A percentile compares a stretch with the other conserved stretches of the same genome.
Evolutionary conservation across 2,329 filamentous ascomycete species (phyloP).

Genomic region (Exophiala dermatitidis): DNA sequence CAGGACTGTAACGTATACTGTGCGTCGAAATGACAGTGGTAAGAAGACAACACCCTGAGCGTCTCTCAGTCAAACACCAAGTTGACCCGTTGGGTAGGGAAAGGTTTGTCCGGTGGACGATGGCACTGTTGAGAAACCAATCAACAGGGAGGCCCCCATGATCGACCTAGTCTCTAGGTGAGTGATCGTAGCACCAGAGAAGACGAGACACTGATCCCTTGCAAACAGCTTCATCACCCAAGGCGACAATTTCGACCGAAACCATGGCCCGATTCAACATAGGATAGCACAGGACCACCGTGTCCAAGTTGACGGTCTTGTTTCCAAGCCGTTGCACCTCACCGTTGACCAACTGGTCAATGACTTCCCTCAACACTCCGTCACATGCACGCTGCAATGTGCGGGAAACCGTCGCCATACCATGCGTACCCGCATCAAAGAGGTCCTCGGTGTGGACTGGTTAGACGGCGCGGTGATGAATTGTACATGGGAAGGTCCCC

Average conservation of each 20-base stretch:
- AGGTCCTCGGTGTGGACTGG: conserved; percentile 56
- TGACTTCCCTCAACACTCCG: conserved; percentile 47
- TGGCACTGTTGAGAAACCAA: conserved; percentile 28
- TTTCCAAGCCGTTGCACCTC: conserved; percentile 40
- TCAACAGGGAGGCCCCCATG: conserved; percentile 32
- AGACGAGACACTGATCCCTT: not conserved
- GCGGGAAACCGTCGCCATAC: conserved; percentile 55
- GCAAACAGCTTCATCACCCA: conserved; percentile 44
- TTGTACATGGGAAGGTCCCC: conserved; percentile 50
- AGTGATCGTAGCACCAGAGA: not conserved
- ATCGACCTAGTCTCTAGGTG: conserved; percentile 31
- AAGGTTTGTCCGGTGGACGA: conserved; percentile 18
- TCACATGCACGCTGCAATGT: conserved; percentile 53
- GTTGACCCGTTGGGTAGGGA: conserved; percentile 9
- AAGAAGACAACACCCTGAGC: not conserved
- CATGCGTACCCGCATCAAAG: conserved; percentile 53
- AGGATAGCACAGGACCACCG: conserved; percentile 30
- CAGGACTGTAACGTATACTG: not conserved
- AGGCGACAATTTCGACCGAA: conserved; percentile 49
- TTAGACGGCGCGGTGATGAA: conserved; percentile 56
- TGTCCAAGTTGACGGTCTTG: conserved; percentile 46
- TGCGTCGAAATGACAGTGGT: not conserved
- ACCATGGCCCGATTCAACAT: conserved; percentile 50
- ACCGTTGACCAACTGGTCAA: conserved; percentile 42
- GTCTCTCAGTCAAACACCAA: not conserved